Evolutionary conservation across 106 monocot genomes (phyloP).

Genomic region (Dioscorea zingiberensis): DNA sequence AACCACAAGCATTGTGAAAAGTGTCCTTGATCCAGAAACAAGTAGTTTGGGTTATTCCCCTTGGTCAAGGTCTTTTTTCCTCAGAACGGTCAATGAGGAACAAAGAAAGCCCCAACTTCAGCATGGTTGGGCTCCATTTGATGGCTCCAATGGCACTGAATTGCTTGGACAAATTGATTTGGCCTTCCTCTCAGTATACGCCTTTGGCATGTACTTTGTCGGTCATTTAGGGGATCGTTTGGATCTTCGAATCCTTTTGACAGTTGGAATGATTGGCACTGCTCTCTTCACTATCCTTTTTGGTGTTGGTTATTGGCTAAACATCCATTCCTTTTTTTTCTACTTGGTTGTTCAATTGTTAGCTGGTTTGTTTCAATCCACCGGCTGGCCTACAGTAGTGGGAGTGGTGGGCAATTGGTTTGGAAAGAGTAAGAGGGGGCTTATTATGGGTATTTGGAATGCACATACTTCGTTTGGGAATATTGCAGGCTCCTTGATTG

Average conservation of each 20-base stretch:
- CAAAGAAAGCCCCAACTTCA: conserved; percentile 6
- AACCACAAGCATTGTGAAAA: conserved; percentile 84
- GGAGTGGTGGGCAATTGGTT: conserved; percentile 92
- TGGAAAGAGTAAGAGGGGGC: conserved; percentile 89
- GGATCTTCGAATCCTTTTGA: conserved; percentile 64
- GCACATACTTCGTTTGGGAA: conserved; percentile 90
- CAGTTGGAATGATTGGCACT: conserved; percentile 76
- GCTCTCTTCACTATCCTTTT: conserved; percentile 78
- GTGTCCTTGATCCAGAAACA: conserved; percentile 59
- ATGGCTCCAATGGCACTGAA: conserved; percentile 46
- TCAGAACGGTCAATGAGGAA: conserved; percentile 1
- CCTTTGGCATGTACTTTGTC: conserved; percentile 89
- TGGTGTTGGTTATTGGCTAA: conserved; percentile 81
- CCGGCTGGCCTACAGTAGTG: conserved; percentile 93
- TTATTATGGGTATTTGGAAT: conserved; percentile 98
- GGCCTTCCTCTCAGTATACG: conserved; percentile 73
- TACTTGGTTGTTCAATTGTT: conserved; percentile 73
- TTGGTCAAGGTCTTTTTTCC: conserved; percentile 21
- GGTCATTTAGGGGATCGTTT: conserved; percentile 89
- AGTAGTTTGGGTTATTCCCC: conserved; percentile 17
- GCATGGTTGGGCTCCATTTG: conserved; percentile 83
- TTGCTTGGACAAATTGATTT: conserved; percentile 87
- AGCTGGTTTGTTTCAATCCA: conserved; percentile 75
- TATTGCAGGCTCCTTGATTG: conserved; percentile 78
- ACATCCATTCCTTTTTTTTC: conserved; percentile 79